phyloP scores from a whole-genome alignment of 192 early-diverging fungal genomes.

The Backusella australiensis region DNA sequence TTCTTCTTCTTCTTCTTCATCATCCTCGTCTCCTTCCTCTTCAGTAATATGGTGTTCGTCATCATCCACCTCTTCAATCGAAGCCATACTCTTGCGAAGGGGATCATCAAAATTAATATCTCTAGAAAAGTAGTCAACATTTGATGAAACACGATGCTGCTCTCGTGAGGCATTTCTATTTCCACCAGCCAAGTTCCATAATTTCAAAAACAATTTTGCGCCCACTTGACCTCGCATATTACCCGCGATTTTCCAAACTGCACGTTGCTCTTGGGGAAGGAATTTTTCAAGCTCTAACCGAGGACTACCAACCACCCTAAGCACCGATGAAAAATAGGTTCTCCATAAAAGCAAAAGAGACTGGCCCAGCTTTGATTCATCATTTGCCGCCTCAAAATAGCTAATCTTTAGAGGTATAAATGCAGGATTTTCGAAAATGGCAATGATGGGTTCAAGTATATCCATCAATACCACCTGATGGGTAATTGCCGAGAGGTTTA shows the following conservation, averaged over 20 bases:
- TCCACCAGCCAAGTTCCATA: slow-evolving; percentile 49
- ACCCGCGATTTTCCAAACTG: slow-evolving; percentile 54
- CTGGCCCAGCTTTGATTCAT: neutral
- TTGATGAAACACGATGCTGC: neutral
- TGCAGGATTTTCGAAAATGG: slow-evolving; percentile 14
- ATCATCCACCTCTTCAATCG: slow-evolving; percentile 18
- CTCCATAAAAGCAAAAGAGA: slow-evolving; percentile 19
- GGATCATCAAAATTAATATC: neutral
- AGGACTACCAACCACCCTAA: slow-evolving; percentile 53
- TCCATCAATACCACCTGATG: slow-evolving; percentile 36
- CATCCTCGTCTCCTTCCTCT: neutral
- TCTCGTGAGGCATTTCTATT: neutral
- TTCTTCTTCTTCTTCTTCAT: neutral
- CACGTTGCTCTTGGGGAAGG: slow-evolving; percentile 52
- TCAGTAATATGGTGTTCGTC: neutral
- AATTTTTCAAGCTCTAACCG: slow-evolving; percentile 57
- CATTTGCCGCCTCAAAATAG: neutral
- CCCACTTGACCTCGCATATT: slow-evolving; percentile 59
- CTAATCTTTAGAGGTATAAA: slow-evolving; percentile 17
- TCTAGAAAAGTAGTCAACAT: neutral
- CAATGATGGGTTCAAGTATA: slow-evolving; percentile 24
- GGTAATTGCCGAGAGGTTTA: slow-evolving; percentile 40
- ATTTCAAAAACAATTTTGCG: slow-evolving; percentile 45
- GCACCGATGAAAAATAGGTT: slow-evolving; percentile 31
- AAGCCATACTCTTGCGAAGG: slow-evolving; percentile 2